Evolutionary conservation across 805 yeast genomes (phyloP).

Genomic region (Barnettozyma siamensis): DNA sequence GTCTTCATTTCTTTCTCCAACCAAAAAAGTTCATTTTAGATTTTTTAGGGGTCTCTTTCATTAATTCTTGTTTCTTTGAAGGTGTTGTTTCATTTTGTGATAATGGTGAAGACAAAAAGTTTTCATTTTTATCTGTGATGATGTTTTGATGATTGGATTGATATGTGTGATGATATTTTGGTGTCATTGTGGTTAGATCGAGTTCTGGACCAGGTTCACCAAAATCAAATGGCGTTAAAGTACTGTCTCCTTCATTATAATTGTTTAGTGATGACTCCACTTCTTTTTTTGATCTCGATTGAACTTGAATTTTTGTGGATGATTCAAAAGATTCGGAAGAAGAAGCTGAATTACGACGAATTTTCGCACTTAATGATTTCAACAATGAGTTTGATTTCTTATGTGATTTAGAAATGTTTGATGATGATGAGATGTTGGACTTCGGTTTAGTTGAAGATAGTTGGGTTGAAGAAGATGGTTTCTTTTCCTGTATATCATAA

Average conservation of each 20-base stretch:
- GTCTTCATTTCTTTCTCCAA: constrained; percentile 12
- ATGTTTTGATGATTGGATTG: constrained; percentile 24
- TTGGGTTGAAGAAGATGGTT: neutral
- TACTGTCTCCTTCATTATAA: constrained; percentile 18
- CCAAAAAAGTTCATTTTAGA: constrained; percentile 10
- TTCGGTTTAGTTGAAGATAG: constrained; percentile 2
- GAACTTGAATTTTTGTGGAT: neutral
- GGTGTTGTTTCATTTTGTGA: neutral
- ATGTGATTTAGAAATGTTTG: constrained; percentile 8
- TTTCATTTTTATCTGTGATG: neutral
- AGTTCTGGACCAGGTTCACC: constrained; percentile 27
- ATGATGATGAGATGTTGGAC: neutral
- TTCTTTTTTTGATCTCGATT: neutral
- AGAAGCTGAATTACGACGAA: constrained; percentile 18
- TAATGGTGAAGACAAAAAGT: neutral
- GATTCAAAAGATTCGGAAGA: constrained; percentile 6
- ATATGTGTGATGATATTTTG: constrained; percentile 53
- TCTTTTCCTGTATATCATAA: constrained; percentile 30
- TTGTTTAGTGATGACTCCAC: neutral
- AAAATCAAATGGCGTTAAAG: constrained; percentile 22
- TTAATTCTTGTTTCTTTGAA: neutral
- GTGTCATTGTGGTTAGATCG: constrained; percentile 22
- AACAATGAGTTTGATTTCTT: constrained; percentile 22
- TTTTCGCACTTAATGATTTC: constrained; percentile 13
- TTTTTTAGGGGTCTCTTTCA: constrained; percentile 4